These are phyloP conservation scores for Penicillium paradoxum DNA, from an alignment of 495 filamentous ascomycete species.

Conservation along the genomic window DNA sequence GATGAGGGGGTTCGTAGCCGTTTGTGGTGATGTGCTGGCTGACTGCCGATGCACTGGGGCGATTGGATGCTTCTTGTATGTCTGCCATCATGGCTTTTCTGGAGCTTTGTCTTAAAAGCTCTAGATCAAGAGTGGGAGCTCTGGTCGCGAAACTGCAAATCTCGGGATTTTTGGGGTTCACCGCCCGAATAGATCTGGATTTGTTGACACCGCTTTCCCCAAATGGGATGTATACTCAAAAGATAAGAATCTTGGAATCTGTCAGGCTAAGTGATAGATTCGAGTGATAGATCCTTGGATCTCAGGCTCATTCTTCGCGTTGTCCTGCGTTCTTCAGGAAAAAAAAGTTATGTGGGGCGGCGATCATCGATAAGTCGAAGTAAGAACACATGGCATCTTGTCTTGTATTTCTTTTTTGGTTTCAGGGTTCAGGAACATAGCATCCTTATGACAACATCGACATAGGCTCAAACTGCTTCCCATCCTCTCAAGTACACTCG, in stretches of 20 bases:
- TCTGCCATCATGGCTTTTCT: slow-evolving; percentile 11
- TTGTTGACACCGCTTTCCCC: slow-evolving; percentile 15
- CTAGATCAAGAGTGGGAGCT: neutral
- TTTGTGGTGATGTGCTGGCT: slow-evolving; percentile 28
- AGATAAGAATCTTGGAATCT: neutral
- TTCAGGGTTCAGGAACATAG: neutral
- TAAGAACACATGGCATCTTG: slow-evolving; percentile 44
- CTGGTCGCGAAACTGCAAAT: neutral
- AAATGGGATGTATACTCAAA: neutral
- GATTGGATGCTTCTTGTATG: slow-evolving; percentile 1
- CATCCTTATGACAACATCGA: neutral
- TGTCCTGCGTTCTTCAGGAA: slow-evolving; percentile 8
- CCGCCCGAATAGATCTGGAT: slow-evolving; percentile 11
- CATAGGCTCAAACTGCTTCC: neutral
- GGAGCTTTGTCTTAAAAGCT: neutral
- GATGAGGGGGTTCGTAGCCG: slow-evolving; percentile 25
- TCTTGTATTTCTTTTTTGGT: slow-evolving; percentile 12
- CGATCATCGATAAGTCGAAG: slow-evolving; percentile 22
- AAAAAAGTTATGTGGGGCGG: slow-evolving; percentile 15
- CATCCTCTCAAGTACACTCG: neutral
- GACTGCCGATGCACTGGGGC: slow-evolving; percentile 27
- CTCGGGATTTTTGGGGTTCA: slow-evolving; percentile 7
- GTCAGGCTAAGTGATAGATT: neutral
- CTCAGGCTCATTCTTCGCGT: neutral
- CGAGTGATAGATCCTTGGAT: neutral